A percentile compares a stretch with the other conserved stretches of the same genome.
These are phyloP conservation scores for Bertia moriformis DNA, from an alignment of 2,329 filamentous ascomycete genomes.

Conservation along the genomic window DNA sequence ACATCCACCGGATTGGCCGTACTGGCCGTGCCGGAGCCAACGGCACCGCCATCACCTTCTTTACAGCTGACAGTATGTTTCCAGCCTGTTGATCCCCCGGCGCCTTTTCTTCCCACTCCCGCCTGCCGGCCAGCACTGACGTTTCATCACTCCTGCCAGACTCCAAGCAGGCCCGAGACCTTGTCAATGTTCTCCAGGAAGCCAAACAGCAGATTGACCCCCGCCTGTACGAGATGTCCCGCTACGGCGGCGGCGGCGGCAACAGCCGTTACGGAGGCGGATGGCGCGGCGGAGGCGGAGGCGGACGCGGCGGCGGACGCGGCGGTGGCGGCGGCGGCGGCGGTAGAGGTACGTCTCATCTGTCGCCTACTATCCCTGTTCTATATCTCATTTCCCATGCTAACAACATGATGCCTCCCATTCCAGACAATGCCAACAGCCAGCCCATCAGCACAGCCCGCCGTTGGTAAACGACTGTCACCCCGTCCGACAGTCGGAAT, in stretches of 20 bases:
- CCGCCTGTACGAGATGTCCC: slow-evolving; percentile 85
- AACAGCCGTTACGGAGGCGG: slow-evolving; percentile 55
- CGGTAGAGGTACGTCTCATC: slow-evolving; percentile 12
- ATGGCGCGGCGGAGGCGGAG: slow-evolving; percentile 52
- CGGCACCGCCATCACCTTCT: slow-evolving; percentile 94
- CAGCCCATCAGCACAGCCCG: not conserved
- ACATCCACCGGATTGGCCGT: slow-evolving; percentile 90
- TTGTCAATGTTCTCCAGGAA: slow-evolving; percentile 82
- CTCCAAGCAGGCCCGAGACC: slow-evolving; percentile 89
- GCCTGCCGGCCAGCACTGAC: slow-evolving; percentile 7
- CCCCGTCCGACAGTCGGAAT: too few relatives aligned
- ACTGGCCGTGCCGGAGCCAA: slow-evolving; percentile 86
- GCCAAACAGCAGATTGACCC: slow-evolving; percentile 98
- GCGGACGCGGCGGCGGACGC: slow-evolving; percentile 41
- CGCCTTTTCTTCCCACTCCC: slow-evolving; percentile 1
- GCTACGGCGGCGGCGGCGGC: slow-evolving; percentile 75
- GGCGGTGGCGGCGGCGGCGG: too few relatives aligned
- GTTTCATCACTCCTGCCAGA: slow-evolving; percentile 41
- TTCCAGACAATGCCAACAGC: not conserved
- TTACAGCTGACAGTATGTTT: slow-evolving; percentile 98
- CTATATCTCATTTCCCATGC: not conserved
- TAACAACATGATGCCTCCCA: not conserved
- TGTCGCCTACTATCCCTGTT: too few relatives aligned
- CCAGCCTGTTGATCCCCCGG: too few relatives aligned
- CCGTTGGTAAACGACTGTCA: not conserved